phyloP scores from a whole-genome alignment of 2,329 filamentous ascomycete genomes.

The Diatrype stigma region DNA sequence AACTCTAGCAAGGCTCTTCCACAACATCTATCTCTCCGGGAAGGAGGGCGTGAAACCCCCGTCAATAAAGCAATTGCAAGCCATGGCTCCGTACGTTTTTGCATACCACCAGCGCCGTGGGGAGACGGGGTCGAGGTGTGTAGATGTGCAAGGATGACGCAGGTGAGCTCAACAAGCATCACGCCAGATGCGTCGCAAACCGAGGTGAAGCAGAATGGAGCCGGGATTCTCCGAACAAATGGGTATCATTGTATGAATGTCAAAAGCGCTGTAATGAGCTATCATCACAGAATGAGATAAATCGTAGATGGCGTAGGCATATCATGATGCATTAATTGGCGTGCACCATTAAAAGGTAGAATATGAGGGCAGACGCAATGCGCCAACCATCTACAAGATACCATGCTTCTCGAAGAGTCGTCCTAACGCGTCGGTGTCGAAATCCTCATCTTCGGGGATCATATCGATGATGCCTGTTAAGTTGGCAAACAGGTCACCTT shows the following conservation, averaged over 20 bases:
- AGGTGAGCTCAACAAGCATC: not conserved
- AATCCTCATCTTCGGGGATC: slow-evolving; percentile 66
- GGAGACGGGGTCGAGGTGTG: not conserved
- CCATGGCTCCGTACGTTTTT: not conserved
- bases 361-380: not conserved
- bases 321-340: no score
- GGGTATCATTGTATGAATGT: slow-evolving; percentile 4
- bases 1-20: not conserved
- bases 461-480: slow-evolving; percentile 82
- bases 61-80: not conserved
- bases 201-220: not conserved
- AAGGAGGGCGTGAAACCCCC: not conserved
- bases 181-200: not conserved
- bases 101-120: not conserved
- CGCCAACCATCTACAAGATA: slow-evolving; percentile 41
- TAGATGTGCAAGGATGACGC: not conserved
- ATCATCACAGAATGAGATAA: not conserved
- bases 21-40: not conserved
- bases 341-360: slow-evolving; percentile 2
- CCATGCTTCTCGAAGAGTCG: slow-evolving; percentile 49
- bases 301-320: not conserved
- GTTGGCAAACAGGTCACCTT: slow-evolving; percentile 86
- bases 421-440: slow-evolving; percentile 50
- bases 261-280: not conserved
- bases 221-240: not conserved